phyloP scores from a whole-genome alignment of 169 alveolate genomes.

The Plasmodium ovale region DNA sequence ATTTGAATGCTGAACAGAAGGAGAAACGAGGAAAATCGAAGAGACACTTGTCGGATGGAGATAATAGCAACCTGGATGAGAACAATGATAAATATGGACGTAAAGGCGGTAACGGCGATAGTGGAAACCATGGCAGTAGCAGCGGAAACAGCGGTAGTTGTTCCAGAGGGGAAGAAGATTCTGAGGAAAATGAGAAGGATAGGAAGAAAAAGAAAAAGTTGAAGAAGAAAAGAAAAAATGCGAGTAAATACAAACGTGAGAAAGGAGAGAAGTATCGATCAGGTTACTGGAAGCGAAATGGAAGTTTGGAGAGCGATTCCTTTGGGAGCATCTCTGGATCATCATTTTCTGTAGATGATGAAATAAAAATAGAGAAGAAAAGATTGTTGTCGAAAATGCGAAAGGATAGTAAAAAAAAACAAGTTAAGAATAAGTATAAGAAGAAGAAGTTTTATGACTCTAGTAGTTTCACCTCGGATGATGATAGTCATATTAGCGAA shows the following conservation, averaged over 20 bases:
- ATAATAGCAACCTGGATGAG: background rate
- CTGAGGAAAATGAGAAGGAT: background rate
- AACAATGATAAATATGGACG: background rate
- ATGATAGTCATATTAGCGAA: constrained; percentile 2
- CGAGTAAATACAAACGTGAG: background rate
- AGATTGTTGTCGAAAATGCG: background rate
- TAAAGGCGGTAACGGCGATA: background rate
- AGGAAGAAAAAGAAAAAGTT: constrained; percentile 9
- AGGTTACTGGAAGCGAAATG: background rate
- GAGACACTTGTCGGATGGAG: background rate
- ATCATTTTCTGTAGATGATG: background rate
- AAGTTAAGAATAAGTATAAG: constrained; percentile 13
- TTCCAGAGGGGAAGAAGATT: background rate
- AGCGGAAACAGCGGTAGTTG: background rate
- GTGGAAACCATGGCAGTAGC: background rate
- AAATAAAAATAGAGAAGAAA: constrained; percentile 6
- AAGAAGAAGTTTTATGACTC: constrained; percentile 45
- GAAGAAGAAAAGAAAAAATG: constrained; percentile 14
- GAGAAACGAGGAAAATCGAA: background rate
- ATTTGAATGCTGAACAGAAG: background rate
- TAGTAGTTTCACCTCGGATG: constrained; percentile 26
- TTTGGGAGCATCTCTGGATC: constrained; percentile 18
- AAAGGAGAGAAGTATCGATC: background rate
- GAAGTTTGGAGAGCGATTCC: background rate
- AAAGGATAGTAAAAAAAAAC: constrained; percentile 17